Evolutionary conservation across 2,329 filamentous ascomycete species (phyloP), one percentile per base, ranked within the genome.

Genomic region (Calonectria honghensis): DNA sequence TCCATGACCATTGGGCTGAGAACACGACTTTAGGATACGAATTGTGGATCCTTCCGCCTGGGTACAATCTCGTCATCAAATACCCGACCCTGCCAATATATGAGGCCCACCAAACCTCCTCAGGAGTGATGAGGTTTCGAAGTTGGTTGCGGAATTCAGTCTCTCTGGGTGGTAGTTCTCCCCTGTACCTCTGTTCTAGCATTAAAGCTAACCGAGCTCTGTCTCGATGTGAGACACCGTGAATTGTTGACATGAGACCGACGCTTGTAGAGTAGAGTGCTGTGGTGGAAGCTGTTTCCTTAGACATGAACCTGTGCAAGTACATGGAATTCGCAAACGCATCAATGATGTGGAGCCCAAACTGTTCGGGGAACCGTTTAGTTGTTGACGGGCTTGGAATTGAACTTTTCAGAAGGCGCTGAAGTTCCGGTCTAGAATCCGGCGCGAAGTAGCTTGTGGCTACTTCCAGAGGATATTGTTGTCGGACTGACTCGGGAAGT

Each of bases 181-280:
- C 92, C 3, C 90, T 90, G 84, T 92, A 94, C 61, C 93, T 87
- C 70, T 93, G 91, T 78, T 91, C 93, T 0, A 94, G 88, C 52
- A 92, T 86, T 16, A 94, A 85, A 0, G 91, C 91, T 1, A 94
- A 85, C 4, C 91, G 80, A 0, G 91, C 91, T 13, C 93, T 89
- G 71, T 93, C 89, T 48, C 87, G 82, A 75, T 94, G 93, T 1
- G 89, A 89, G 3, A 94, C 85, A 0, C 92, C 92, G 73, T 94
- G 92, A 0, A 90, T 88, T 0, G 88, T 87, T 1, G 92, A 90
- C 65, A 94, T 86, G 16, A 91, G 82, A 0, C 93, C 93, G 0
- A 91, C 91, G 4, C 91, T 93, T 0, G 92, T 93, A 68, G 88
- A 89, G 75, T 93, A 89, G 6, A 94, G 84, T 0, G 92, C 93